These are phyloP conservation scores for Xerocomus amazonicus DNA, from an alignment of 1,284 basidiomycete genomes.

Conservation along the genomic window DNA sequence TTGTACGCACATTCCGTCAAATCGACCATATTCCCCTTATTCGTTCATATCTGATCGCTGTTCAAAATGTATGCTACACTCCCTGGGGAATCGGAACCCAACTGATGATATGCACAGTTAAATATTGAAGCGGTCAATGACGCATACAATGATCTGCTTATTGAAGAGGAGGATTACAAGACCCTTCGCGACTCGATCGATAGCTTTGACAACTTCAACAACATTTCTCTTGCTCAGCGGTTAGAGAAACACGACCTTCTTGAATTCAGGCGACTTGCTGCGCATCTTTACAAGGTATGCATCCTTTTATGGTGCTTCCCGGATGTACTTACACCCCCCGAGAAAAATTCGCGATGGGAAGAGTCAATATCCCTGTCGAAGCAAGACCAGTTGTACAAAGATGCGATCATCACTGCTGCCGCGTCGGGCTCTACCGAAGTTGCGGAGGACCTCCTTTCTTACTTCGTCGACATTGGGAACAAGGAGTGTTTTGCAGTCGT, in stretches of 20 bases:
- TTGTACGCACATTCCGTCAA: conserved; percentile 93
- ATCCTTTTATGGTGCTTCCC: neutral
- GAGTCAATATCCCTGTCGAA: conserved; percentile 94
- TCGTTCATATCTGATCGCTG: conserved; percentile 93
- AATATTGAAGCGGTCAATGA: conserved; percentile 98
- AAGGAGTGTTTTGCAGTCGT: conserved; percentile 95
- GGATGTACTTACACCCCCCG: conserved; percentile 6
- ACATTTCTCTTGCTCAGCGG: conserved; percentile 80
- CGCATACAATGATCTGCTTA: conserved; percentile 93
- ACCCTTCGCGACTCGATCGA: conserved; percentile 95
- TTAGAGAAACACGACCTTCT: conserved; percentile 90
- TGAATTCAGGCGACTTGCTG: conserved; percentile 93
- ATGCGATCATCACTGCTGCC: conserved; percentile 92
- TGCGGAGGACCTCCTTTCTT: conserved; percentile 89
- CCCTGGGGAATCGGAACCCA: neutral
- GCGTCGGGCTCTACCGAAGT: conserved; percentile 78
- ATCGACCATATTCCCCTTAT: conserved; percentile 96
- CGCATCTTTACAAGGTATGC: conserved; percentile 88
- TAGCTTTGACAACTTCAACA: conserved; percentile 98
- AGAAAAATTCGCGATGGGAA: conserved; percentile 95
- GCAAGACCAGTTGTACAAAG: conserved; percentile 94
- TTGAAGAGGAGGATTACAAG: conserved; percentile 99
- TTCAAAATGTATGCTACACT: conserved; percentile 73
- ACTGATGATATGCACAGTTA: conserved; percentile 47
- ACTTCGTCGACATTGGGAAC: conserved; percentile 97